Evolutionary conservation across 176 grass and related monocot species (phyloP), one percentile per base, ranked within the genome.

Genomic region (Lolium rigidum): DNA sequence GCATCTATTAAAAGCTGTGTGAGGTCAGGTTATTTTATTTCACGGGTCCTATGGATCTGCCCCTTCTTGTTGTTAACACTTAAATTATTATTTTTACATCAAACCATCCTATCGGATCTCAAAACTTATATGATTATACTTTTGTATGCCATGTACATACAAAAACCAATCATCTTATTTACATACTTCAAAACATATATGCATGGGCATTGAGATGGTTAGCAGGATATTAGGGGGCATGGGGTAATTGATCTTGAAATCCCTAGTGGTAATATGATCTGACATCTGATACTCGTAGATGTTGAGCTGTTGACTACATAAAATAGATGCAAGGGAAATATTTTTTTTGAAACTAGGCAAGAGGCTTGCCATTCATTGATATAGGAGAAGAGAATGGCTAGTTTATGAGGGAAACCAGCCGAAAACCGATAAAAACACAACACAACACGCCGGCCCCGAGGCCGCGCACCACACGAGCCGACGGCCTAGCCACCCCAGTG

Each of bases 1-100:
- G 41, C 20, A 46, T 72, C 69, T 72, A 47, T 46, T 46, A 43
- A 47, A 72, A 72, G 69, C 6, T 72, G 10, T 21, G 39, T 46
- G 39, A 72, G 69, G 10, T 6, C 69, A 46, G 39, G 69, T 72
- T 72, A 72, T 22, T 72, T 72, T 72, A 22, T n/a, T 71, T 71
- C 68, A 44, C 39, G 17, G n/a, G 1, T 46, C 46, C 38, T 44
- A 71, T 18, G 9, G 67, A 41, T 70, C 67, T 70, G 38, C 41
- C 31, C 31, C 6, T 21, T 72, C 1, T 72, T 47, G 10, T 47
- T 47, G 9, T 47, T 47, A 11, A 20, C 43, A 73, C 67, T 43
- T 72, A 46, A 11, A 65, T 64, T 20, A 24, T 11, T 17, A 70
- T 70, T 39, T 43, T 70, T 41, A n/a, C 38, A 70, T 44, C 18